A percentile compares a stretch with the other conserved stretches of the same genome.
phyloP scores from a whole-genome alignment of 2,329 filamentous ascomycete species.

The Colletotrichum zoysiae region DNA sequence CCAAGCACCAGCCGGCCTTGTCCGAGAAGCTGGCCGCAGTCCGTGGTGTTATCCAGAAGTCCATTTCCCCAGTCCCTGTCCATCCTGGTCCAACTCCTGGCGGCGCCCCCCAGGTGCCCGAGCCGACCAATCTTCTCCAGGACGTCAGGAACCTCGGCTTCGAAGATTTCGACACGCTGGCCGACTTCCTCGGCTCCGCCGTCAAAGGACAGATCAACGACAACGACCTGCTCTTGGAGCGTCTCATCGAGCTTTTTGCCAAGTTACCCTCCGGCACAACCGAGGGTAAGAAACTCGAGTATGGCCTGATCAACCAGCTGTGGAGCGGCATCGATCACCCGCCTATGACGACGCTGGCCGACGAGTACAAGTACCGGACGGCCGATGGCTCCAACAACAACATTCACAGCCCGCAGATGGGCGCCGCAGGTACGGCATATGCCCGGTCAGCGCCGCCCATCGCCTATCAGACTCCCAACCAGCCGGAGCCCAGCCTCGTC shows the following conservation, averaged over 20 bases:
- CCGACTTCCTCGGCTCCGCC: conserved; percentile 37
- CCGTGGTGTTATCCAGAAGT: conserved; percentile 28
- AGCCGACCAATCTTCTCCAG: conserved; percentile 36
- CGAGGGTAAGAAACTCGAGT: conserved; percentile 40
- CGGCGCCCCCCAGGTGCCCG: conserved; percentile 6
- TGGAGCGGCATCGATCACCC: conserved; percentile 44
- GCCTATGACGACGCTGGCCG: conserved; percentile 39
- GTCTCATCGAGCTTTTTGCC: conserved; percentile 41
- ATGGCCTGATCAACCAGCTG: conserved; percentile 42
- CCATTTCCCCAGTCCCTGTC: conserved; percentile 25
- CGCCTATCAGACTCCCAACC: conserved; percentile 40
- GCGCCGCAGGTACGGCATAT: conserved; percentile 43
- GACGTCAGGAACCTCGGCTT: conserved; percentile 43
- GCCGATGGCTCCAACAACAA: conserved; percentile 45
- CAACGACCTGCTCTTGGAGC: conserved; percentile 41
- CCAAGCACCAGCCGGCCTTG: conserved; percentile 33
- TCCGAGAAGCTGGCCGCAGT: conserved; percentile 33
- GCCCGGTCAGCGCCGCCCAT: conserved; percentile 39
- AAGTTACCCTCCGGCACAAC: conserved; percentile 39
- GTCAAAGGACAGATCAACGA: conserved; percentile 40
- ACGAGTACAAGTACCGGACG: conserved; percentile 42
- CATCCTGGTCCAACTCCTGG: conserved; percentile 17
- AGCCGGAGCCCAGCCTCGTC: conserved; percentile 42
- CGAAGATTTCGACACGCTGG: conserved; percentile 42
- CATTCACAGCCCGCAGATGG: conserved; percentile 37